Conservation (phyloP, 139 green algal species). For the Picochlorum sp. region DNA sequence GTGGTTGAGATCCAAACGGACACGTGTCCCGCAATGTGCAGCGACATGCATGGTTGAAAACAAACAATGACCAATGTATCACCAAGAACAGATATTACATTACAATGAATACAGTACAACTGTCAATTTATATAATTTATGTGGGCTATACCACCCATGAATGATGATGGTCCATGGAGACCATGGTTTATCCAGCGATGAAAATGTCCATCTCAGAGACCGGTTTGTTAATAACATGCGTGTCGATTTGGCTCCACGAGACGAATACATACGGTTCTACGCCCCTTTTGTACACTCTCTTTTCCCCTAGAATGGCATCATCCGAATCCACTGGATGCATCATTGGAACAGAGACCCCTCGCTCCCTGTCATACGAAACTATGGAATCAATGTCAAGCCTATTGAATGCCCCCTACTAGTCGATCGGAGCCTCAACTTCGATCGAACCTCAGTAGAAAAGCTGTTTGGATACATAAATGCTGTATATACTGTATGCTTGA, state of each 20-base stretch:
- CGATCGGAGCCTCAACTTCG: constrained; percentile 46
- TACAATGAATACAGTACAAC: too few species aligned
- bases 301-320: background rate
- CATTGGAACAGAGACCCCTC: constrained; percentile 15
- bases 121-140: too few species aligned
- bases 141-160: too few species aligned
- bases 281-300: constrained; percentile 43
- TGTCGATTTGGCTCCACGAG: constrained; percentile 49
- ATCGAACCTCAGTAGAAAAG: constrained; percentile 55
- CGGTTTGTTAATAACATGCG: constrained; percentile 53
- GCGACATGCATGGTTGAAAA: too few species aligned
- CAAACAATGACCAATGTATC: too few species aligned
- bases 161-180: background rate
- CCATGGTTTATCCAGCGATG: constrained; percentile 40
- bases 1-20: too few species aligned
- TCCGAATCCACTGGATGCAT: constrained; percentile 14
- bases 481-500: background rate
- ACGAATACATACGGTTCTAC: constrained; percentile 62
- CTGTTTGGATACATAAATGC: constrained; percentile 42
- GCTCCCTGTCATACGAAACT: constrained; percentile 47
- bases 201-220: constrained; percentile 69
- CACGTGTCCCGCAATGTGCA: too few species aligned
- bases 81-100: too few species aligned
- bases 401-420: constrained; percentile 58
- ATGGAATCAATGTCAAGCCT: constrained; percentile 63